Percentiles rank a stretch among this genome's conserved stretches.
Conservation (phyloP, 306 rosid species). For the Cicer cuneatum region DNA sequence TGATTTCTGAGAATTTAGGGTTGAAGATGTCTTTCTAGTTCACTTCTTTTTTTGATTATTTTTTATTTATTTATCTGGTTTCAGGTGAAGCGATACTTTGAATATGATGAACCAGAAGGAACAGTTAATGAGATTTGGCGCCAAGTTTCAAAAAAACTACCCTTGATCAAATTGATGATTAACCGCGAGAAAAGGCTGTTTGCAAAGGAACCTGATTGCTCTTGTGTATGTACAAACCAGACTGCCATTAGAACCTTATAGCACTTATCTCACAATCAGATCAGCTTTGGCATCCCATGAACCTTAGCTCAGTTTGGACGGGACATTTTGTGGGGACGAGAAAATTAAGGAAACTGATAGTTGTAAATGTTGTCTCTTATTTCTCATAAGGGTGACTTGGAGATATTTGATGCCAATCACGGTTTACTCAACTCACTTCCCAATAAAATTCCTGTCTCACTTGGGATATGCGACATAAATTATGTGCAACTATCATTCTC, state of each 20-base stretch:
- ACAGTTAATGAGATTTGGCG: conserved; percentile 89
- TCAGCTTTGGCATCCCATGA: conserved; percentile 27
- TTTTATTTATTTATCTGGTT: conserved; percentile 32
- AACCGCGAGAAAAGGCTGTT: conserved; percentile 80
- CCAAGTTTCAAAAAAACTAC: conserved; percentile 80
- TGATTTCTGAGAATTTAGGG: neutral
- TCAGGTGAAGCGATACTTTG: conserved; percentile 83
- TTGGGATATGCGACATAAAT: conserved; percentile 30
- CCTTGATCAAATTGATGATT: conserved; percentile 75
- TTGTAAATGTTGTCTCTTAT: conserved; percentile 35
- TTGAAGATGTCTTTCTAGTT: conserved; percentile 13
- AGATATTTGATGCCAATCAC: conserved; percentile 13
- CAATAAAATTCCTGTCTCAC: neutral
- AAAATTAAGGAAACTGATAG: conserved; percentile 35
- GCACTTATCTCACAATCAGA: conserved; percentile 28
- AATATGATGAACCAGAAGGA: conserved; percentile 62
- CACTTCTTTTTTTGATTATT: neutral
- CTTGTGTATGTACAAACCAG: conserved; percentile 80
- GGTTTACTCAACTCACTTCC: conserved; percentile 10
- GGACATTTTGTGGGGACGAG: neutral
- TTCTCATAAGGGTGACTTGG: conserved; percentile 27
- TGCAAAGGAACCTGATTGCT: conserved; percentile 65
- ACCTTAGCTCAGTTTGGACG: conserved; percentile 31
- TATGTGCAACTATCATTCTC: conserved; percentile 22
- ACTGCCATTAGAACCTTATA: conserved; percentile 43